Conservation (phyloP, 2,329 filamentous ascomycete genomes). For the Botrytis porri region DNA sequence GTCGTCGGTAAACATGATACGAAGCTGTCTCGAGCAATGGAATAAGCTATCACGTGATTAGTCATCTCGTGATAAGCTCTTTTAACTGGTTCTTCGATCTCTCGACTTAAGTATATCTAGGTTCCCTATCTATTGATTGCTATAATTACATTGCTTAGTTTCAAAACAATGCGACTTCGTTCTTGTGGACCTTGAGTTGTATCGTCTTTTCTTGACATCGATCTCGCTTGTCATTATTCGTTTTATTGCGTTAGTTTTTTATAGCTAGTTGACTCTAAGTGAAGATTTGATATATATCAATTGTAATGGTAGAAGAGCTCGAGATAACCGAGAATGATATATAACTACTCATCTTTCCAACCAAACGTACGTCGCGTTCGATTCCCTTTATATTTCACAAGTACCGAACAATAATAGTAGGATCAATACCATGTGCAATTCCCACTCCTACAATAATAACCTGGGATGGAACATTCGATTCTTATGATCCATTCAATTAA, state of each 20-base stretch:
- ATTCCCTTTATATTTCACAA: background rate
- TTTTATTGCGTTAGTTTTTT: background rate
- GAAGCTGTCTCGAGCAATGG: background rate
- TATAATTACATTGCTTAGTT: background rate
- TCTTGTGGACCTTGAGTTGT: background rate
- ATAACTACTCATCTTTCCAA: fast-evolving
- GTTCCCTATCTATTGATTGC: background rate
- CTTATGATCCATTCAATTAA: background rate
- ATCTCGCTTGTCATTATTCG: background rate
- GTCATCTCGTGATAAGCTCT: background rate
- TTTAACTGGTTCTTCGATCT: background rate
- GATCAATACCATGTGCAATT: background rate
- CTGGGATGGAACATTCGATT: background rate
- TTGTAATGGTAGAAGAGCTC: background rate
- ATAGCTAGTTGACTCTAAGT: background rate
- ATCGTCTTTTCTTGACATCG: background rate
- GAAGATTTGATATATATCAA: background rate
- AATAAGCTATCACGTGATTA: background rate
- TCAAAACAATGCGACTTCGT: background rate
- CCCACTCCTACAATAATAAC: background rate
- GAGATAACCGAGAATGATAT: background rate
- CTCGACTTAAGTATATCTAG: background rate
- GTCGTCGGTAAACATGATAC: background rate
- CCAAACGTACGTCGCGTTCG: background rate
- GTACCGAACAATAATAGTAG: background rate